phyloP scores from a whole-genome alignment of 192 early-diverging fungal species.

The Gamsiella multidivaricata region DNA sequence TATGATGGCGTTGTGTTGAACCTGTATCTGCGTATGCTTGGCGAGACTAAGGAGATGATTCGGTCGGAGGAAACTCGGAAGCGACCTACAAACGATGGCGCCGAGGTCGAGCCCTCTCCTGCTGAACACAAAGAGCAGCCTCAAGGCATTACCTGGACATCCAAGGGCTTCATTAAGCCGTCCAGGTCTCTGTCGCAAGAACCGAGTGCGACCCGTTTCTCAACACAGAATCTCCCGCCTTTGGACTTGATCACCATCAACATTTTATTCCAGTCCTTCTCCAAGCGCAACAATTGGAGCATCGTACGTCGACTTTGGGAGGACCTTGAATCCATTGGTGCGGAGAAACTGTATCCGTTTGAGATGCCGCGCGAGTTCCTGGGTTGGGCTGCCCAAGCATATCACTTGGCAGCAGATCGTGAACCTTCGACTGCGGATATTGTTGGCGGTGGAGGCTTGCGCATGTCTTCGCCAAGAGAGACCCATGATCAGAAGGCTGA shows the following conservation, averaged over 20 bases:
- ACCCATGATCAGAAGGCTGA: constrained; percentile 15
- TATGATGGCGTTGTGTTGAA: constrained; percentile 42
- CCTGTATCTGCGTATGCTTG: constrained; percentile 31
- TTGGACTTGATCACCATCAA: constrained; percentile 26
- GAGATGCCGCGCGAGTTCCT: constrained; percentile 37
- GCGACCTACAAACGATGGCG: no score
- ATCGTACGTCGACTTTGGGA: constrained; percentile 44
- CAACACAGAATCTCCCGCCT: no score
- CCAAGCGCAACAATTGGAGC: constrained; percentile 29
- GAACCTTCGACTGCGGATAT: background rate
- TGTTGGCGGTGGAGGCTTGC: no score
- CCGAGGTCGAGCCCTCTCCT: background rate
- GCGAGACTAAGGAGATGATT: constrained; percentile 17
- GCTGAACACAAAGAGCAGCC: background rate
- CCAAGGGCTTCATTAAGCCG: no score
- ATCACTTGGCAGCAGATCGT: constrained; percentile 18
- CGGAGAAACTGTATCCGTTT: constrained; percentile 30
- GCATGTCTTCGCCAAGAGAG: background rate
- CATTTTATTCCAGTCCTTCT: constrained; percentile 33
- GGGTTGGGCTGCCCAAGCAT: constrained; percentile 37
- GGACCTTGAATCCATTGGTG: constrained; percentile 34
- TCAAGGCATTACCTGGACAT: background rate
- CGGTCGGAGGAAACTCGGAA: background rate
- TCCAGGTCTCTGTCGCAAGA: constrained; percentile 1
- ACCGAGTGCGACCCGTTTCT: no score